phyloP scores from a whole-genome alignment of 768 basidiomycete genomes.

The Pleurotus giganteus region DNA sequence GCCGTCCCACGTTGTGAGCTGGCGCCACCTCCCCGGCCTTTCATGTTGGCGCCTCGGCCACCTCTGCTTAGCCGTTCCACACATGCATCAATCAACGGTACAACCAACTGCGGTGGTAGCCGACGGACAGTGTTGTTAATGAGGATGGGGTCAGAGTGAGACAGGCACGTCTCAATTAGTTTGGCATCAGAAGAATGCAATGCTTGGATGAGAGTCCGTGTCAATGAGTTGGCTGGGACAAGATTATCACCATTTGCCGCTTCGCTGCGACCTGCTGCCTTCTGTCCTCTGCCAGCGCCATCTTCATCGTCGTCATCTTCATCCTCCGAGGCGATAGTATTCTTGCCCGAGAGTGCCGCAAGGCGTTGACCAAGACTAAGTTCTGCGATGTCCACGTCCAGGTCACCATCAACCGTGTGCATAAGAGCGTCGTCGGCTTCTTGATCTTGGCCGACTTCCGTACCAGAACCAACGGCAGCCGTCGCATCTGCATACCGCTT shows the following conservation, averaged over 20 bases:
- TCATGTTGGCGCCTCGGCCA: slow-evolving; percentile 66
- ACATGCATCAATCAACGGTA: slow-evolving; percentile 84
- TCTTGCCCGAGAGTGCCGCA: slow-evolving; percentile 63
- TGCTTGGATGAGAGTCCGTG: slow-evolving; percentile 93
- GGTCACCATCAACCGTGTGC: slow-evolving; percentile 59
- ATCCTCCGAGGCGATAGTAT: slow-evolving; percentile 46
- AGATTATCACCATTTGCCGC: slow-evolving; percentile 34
- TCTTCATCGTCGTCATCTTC: slow-evolving; percentile 35
- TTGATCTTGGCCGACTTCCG: slow-evolving; percentile 60
- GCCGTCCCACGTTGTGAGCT: slow-evolving; percentile 74
- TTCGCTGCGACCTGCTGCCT: slow-evolving; percentile 12
- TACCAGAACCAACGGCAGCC: slow-evolving; percentile 61
- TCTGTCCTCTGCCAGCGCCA: slow-evolving; percentile 17
- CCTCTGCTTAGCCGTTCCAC: slow-evolving; percentile 86
- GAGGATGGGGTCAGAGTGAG: slow-evolving; percentile 76
- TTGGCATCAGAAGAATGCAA: slow-evolving; percentile 91
- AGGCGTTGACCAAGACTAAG: slow-evolving; percentile 89
- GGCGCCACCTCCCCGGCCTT: slow-evolving; percentile 75
- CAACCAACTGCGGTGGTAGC: slow-evolving; percentile 82
- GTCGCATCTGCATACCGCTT: slow-evolving; percentile 70
- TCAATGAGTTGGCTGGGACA: slow-evolving; percentile 81
- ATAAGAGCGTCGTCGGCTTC: slow-evolving; percentile 47
- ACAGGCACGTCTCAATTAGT: slow-evolving; percentile 82
- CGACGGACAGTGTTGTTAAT: slow-evolving; percentile 86
- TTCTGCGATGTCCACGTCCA: slow-evolving; percentile 86